Conservation (phyloP, 371 early-diverging fungal genomes). For the Smittium mucronatum region DNA sequence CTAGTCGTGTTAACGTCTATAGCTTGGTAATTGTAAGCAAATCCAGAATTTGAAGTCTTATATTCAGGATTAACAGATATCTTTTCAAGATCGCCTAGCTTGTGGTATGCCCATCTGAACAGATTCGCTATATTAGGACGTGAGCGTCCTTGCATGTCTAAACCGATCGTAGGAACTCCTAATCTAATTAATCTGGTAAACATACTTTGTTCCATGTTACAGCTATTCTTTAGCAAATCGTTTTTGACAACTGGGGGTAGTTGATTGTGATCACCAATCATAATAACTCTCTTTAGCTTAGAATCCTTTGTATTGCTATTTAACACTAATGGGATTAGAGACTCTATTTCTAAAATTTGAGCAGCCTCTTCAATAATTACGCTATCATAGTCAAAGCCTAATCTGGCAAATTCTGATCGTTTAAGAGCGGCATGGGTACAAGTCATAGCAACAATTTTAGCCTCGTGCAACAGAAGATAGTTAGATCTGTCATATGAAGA, state of each 20-base stretch:
- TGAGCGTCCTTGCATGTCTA: conserved; percentile 80
- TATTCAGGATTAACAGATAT: conserved; percentile 32
- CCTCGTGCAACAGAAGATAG: conserved; percentile 86
- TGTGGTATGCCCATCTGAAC: conserved; percentile 70
- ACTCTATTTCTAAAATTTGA: conserved; percentile 91
- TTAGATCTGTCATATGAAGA: conserved; percentile 67
- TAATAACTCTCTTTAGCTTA: too few relatives aligned
- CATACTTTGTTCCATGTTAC: conserved; percentile 83
- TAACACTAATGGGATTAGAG: too few relatives aligned
- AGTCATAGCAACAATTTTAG: conserved; percentile 91
- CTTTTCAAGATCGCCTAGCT: conserved; percentile 46
- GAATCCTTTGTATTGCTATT: too few relatives aligned
- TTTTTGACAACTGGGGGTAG: conserved; percentile 87
- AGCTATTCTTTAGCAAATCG: conserved; percentile 62
- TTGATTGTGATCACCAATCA: conserved; percentile 96
- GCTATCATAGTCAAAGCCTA: conserved; percentile 87
- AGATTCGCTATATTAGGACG: conserved; percentile 64
- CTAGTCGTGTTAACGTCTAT: conserved; percentile 59
- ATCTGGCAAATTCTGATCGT: conserved; percentile 59
- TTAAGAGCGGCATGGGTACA: conserved; percentile 88
- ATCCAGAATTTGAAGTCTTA: conserved; percentile 65
- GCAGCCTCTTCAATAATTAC: conserved; percentile 97
- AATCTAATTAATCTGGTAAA: conserved; percentile 80
- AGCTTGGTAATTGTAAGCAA: conserved; percentile 67
- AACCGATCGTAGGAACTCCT: conserved; percentile 70